Evolutionary conservation across 1,139 yeast species (phyloP).

Genomic region (Debaryomyces sp.): DNA sequence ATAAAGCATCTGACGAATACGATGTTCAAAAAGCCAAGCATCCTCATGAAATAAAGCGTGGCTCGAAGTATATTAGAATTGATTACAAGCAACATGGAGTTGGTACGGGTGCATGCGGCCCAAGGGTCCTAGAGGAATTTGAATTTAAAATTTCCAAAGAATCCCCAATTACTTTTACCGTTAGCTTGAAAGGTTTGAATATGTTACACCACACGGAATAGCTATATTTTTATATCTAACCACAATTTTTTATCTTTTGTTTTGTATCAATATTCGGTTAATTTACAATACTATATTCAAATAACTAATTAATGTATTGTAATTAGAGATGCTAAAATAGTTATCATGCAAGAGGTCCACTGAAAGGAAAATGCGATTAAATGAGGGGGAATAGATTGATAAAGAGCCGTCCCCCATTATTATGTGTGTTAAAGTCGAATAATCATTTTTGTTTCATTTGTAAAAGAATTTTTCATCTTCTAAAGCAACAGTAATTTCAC

Average conservation of each 20-base stretch:
- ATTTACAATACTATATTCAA: neutral
- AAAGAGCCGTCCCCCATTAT: no score
- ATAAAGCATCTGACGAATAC: constrained; percentile 23
- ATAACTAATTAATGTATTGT: neutral
- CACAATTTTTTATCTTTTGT: neutral
- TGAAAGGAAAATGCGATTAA: neutral
- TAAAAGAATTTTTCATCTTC: no score
- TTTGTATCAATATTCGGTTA: neutral
- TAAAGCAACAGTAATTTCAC: no score
- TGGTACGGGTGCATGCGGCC: constrained; percentile 39
- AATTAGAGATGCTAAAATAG: neutral
- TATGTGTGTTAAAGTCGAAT: no score
- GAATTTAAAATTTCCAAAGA: constrained; percentile 13
- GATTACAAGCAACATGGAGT: constrained; percentile 36
- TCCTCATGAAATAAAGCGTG: constrained; percentile 24
- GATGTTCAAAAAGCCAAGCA: constrained; percentile 28
- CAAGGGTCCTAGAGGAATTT: constrained; percentile 25
- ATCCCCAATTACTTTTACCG: neutral
- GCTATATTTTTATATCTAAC: neutral
- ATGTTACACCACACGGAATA: neutral
- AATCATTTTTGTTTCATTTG: no score
- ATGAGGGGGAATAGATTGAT: neutral
- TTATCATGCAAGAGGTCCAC: neutral
- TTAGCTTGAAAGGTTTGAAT: neutral
- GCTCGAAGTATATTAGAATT: constrained; percentile 23